A percentile compares a stretch with the other conserved stretches of the same genome.
phyloP scores from a whole-genome alignment of 371 early-diverging fungal genomes.

The Mucor indicus region DNA sequence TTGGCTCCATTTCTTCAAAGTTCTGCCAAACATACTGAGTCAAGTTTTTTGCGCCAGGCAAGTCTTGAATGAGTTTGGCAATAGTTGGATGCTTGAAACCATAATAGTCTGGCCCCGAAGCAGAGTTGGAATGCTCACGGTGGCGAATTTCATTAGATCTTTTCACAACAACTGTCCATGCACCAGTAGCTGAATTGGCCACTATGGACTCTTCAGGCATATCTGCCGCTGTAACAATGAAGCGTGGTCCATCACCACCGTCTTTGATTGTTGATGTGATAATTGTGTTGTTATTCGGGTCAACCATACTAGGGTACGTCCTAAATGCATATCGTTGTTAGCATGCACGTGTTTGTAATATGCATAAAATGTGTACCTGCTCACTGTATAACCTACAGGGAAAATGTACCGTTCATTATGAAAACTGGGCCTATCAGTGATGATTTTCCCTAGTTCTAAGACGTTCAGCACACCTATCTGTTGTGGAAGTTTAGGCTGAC shows the following conservation, averaged over 20 bases:
- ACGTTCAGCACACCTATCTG: constrained; percentile 81
- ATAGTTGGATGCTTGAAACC: constrained; percentile 89
- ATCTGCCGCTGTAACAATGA: constrained; percentile 80
- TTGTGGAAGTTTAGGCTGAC: constrained; percentile 75
- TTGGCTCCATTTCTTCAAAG: constrained; percentile 58
- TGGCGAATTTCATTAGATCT: constrained; percentile 75
- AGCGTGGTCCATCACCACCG: constrained; percentile 75
- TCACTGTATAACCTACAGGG: constrained; percentile 82
- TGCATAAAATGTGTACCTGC: constrained; percentile 31
- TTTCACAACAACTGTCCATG: constrained; percentile 88
- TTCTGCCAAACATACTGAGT: constrained; percentile 70
- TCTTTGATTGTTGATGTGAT: constrained; percentile 82
- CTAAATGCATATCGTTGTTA: constrained; percentile 23
- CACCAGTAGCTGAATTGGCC: constrained; percentile 84
- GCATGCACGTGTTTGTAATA: background rate
- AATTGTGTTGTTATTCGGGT: constrained; percentile 56
- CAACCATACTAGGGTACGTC: constrained; percentile 73
- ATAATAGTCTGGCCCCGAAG: constrained; percentile 90
- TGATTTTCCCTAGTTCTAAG: constrained; percentile 70
- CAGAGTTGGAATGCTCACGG: constrained; percentile 76
- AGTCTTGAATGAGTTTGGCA: constrained; percentile 83
- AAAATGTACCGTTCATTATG: constrained; percentile 92
- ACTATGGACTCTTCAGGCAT: constrained; percentile 63
- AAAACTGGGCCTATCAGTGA: constrained; percentile 75
- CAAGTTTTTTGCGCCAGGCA: constrained; percentile 73